Base-by-base conservation (phyloP, 768 basidiomycete genomes). In the Suillus ampliporus region DNA sequence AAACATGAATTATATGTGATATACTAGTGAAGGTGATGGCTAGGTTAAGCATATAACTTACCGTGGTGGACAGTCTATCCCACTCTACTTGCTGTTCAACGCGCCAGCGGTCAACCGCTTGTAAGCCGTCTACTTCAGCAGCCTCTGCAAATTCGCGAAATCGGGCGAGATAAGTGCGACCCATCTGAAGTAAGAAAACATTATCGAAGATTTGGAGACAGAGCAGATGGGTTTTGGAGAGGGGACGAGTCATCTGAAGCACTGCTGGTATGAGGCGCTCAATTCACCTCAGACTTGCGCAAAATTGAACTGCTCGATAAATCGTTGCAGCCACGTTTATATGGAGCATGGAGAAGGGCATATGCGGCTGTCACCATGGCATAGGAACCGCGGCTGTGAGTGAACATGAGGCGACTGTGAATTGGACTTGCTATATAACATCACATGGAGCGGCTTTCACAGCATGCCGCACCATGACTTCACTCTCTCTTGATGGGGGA, bases 161-260 rank as follows among this genome's bases (percentile, higher is more conserved):
- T 17, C 35, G 21, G 15, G 23, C 15, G 8, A 54, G 53, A 54
- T 54, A 54, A 37, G 15, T 54, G 23, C 21, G 37, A 17, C 21
- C 53, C 21, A 38, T 38, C 35, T 38, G 23, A 15, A 54, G 21
- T 2, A 54, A 54, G 15, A 23, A 5, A 38, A 37, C 21, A 15
- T 23, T 21, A 23, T 53, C 52, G 7, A 53, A 37, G 21, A 53
- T 53, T 53, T 37, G n/a, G 52, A 53, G 14, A 53, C 35, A 53
- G n/a, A 53, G 3, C 7, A 37, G 52, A 37, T 17, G 8, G 4
- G 23, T 21, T 53, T 35, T 37, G 14, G 35, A 37, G 21, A 54
- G 34, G 14, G 15, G 21, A 21, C 15, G 21, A 23, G 15, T 10
- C 53, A 38, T 38, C 13, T 4, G 11, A 14, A 13, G 50, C 10